A percentile compares a stretch with the other conserved stretches of the same genome.
These are phyloP conservation scores for Jatropha multifida DNA, from an alignment of 441 rosid species.

Conservation along the genomic window DNA sequence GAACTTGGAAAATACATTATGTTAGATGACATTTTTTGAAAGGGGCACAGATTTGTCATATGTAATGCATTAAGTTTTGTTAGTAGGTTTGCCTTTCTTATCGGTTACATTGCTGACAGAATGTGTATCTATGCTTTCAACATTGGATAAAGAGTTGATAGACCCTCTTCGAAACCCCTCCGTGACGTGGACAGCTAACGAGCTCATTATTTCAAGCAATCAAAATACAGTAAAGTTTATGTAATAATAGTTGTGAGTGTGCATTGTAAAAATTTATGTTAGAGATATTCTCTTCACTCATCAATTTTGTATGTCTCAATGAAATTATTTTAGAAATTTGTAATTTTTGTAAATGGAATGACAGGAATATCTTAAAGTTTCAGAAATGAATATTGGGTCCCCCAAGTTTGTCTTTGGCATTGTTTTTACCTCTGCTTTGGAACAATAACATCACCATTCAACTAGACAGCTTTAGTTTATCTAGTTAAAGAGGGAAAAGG, in stretches of 20 bases:
- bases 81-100: background rate
- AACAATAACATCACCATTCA: too few relatives aligned
- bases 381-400: background rate
- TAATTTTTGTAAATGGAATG: background rate
- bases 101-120: constrained; percentile 24
- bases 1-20: too few relatives aligned
- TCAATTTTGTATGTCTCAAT: background rate
- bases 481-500: too few relatives aligned
- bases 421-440: background rate
- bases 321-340: background rate
- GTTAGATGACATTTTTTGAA: background rate
- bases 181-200: constrained; percentile 11
- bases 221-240: background rate
- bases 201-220: background rate
- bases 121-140: constrained; percentile 23
- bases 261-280: background rate
- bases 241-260: background rate
- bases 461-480: too few relatives aligned
- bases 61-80: background rate
- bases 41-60: background rate
- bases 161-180: constrained; percentile 32
- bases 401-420: background rate
- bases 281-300: background rate
- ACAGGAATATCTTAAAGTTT: too few relatives aligned
- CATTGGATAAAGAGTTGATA: constrained; percentile 32